These are phyloP conservation scores for Isoetes taiwanensis DNA, from an alignment of 75 land plant genomes.

Conservation along the genomic window DNA sequence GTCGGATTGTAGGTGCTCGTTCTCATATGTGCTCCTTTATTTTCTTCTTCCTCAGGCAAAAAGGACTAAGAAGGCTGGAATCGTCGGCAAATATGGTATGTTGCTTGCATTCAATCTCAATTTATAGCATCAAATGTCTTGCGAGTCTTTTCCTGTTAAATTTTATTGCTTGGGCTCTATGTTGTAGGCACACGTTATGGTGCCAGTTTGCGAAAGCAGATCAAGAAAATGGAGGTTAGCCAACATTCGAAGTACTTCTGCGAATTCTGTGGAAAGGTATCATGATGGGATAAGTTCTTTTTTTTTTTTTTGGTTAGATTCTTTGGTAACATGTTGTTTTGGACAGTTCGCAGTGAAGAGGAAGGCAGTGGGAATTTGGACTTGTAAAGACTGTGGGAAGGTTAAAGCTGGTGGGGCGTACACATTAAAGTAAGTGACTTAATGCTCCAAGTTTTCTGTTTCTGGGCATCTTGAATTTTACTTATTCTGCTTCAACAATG, in stretches of 20 bases:
- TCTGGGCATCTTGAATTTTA: too few species aligned
- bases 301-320: neutral
- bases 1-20: too few species aligned
- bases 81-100: constrained; percentile 69
- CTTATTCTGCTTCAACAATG: too few species aligned
- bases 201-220: constrained; percentile 76
- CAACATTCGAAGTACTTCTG: constrained; percentile 74
- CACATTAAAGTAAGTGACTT: constrained; percentile 49
- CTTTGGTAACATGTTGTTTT: neutral
- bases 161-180: neutral
- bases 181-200: constrained; percentile 68
- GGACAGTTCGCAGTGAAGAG: constrained; percentile 74
- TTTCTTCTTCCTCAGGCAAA: too few species aligned
- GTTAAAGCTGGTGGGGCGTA: constrained; percentile 79
- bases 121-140: too few species aligned
- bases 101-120: neutral
- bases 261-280: constrained; percentile 76
- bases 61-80: constrained; percentile 38
- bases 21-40: too few species aligned
- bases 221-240: constrained; percentile 78
- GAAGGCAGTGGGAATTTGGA: constrained; percentile 82
- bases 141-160: too few species aligned
- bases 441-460: too few species aligned
- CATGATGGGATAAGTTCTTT: neutral
- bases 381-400: constrained; percentile 77